These are phyloP conservation scores for Lunularia cruciata DNA, from an alignment of 225 moss, liverwort and hornwort genomes.

Conservation along the genomic window DNA sequence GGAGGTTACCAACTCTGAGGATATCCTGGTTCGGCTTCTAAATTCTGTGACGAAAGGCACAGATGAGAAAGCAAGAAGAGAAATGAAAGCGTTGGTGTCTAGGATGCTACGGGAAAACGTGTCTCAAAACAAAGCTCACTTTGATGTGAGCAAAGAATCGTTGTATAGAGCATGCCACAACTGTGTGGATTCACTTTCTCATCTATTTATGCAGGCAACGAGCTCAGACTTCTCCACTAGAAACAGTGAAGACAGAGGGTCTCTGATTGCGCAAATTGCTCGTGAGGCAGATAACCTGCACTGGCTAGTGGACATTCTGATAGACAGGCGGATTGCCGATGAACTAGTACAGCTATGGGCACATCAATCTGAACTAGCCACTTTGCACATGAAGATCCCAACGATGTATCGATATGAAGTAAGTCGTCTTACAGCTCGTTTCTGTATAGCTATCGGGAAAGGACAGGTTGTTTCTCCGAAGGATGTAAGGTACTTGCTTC, in stretches of 20 bases:
- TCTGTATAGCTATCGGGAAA: constrained; percentile 84
- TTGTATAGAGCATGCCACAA: constrained; percentile 73
- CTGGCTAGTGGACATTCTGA: constrained; percentile 80
- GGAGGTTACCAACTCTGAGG: constrained; percentile 60
- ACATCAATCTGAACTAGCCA: constrained; percentile 75
- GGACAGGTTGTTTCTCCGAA: constrained; percentile 78
- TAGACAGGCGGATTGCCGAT: constrained; percentile 70
- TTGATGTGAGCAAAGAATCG: constrained; percentile 82
- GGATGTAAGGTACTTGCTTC: constrained; percentile 67
- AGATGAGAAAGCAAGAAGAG: constrained; percentile 80
- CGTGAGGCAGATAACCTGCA: constrained; percentile 84
- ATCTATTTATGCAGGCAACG: constrained; percentile 69
- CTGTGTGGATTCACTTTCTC: constrained; percentile 77
- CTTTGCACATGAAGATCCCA: constrained; percentile 71
- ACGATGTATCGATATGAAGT: constrained; percentile 94
- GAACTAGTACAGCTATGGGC: constrained; percentile 83
- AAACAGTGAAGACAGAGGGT: constrained; percentile 58
- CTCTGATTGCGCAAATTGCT: constrained; percentile 58
- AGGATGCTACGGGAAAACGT: constrained; percentile 86
- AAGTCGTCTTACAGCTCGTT: constrained; percentile 78
- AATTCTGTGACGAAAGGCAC: constrained; percentile 82
- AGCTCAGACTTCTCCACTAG: constrained; percentile 44
- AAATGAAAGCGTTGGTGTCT: constrained; percentile 81
- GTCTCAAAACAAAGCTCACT: constrained; percentile 60
- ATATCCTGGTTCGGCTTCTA: constrained; percentile 69